Evolutionary conservation across 2,329 filamentous ascomycete species (phyloP).

Genomic region (Trichoderma sp.): DNA sequence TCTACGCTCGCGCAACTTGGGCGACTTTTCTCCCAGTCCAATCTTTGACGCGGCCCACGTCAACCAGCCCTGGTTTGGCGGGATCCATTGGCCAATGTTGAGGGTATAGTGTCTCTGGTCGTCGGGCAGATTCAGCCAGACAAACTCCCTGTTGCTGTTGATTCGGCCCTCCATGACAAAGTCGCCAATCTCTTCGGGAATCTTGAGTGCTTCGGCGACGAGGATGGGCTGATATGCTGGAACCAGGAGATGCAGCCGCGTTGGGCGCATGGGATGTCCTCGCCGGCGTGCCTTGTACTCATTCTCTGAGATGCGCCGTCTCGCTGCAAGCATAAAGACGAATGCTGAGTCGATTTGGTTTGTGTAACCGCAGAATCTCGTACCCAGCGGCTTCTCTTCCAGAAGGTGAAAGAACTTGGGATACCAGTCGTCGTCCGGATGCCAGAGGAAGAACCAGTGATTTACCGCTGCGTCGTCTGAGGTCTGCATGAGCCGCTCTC

Average conservation of each 20-base stretch:
- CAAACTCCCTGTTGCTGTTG: constrained; percentile 38
- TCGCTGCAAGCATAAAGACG: constrained; percentile 40
- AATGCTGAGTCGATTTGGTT: constrained; percentile 42
- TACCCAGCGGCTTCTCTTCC: constrained; percentile 34
- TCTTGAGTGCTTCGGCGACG: constrained; percentile 36
- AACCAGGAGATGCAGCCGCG: constrained; percentile 38
- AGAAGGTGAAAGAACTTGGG: constrained; percentile 40
- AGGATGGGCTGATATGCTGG: constrained; percentile 41
- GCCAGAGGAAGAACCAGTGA: constrained; percentile 43
- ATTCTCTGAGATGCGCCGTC: constrained; percentile 29
- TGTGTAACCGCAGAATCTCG: constrained; percentile 40
- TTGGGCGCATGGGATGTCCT: constrained; percentile 27
- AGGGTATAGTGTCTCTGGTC: constrained; percentile 33
- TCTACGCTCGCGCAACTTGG: constrained; percentile 25
- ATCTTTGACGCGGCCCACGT: constrained; percentile 30
- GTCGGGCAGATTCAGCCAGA: constrained; percentile 39
- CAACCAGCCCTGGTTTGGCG: constrained; percentile 30
- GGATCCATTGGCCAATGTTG: constrained; percentile 35
- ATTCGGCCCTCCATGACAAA: constrained; percentile 40
- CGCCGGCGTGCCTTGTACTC: constrained; percentile 27
- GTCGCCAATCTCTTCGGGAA: constrained; percentile 39
- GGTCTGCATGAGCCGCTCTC: constrained; percentile 36
- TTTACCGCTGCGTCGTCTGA: constrained; percentile 31
- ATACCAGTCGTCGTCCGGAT: constrained; percentile 44
- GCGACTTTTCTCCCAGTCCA: constrained; percentile 28